Conservation (phyloP, 1,284 basidiomycete species). For the Malassezia yamatoensis region DNA sequence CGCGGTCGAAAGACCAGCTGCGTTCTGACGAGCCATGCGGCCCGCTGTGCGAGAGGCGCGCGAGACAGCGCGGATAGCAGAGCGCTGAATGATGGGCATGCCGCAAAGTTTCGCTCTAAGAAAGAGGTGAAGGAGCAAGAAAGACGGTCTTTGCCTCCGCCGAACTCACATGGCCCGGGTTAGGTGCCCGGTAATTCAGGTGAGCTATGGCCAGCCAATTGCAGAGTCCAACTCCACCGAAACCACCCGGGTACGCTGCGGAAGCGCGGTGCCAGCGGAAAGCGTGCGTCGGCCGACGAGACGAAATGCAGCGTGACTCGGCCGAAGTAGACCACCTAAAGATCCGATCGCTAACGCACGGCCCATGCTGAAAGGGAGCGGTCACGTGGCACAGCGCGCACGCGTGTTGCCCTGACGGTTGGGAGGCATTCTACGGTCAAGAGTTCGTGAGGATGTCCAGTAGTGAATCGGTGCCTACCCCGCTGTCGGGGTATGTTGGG, state of each 20-base stretch:
- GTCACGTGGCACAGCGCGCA: conserved; percentile 7
- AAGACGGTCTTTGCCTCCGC: conserved; percentile 4
- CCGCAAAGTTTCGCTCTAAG: conserved; percentile 17
- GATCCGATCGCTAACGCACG: background rate
- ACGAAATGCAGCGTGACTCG: background rate
- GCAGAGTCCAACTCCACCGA: conserved; percentile 11
- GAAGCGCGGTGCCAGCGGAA: conserved; percentile 16
- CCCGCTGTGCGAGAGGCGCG: conserved; percentile 27
- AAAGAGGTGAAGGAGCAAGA: conserved; percentile 19
- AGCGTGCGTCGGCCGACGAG: conserved; percentile 12
- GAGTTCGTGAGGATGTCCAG: conserved; percentile 6
- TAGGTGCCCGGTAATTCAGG: conserved; percentile 16
- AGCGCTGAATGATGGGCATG: conserved; percentile 37
- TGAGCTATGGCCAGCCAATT: conserved; percentile 13
- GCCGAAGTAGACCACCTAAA: background rate
- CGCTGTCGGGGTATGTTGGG: conserved; percentile 47
- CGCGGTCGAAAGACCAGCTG: conserved; percentile 30
- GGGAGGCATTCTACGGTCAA: background rate
- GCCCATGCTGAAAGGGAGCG: background rate
- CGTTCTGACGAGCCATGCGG: conserved; percentile 29
- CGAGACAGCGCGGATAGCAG: conserved; percentile 34
- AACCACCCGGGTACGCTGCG: conserved; percentile 14
- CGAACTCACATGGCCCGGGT: conserved; percentile 13
- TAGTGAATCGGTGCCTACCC: conserved; percentile 21
- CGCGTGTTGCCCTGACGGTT: too few species aligned